Percentiles rank a stretch among this genome's conserved stretches.
Conservation (phyloP, 1,284 basidiomycete species). For the Pseudozyma flocculosa region DNA sequence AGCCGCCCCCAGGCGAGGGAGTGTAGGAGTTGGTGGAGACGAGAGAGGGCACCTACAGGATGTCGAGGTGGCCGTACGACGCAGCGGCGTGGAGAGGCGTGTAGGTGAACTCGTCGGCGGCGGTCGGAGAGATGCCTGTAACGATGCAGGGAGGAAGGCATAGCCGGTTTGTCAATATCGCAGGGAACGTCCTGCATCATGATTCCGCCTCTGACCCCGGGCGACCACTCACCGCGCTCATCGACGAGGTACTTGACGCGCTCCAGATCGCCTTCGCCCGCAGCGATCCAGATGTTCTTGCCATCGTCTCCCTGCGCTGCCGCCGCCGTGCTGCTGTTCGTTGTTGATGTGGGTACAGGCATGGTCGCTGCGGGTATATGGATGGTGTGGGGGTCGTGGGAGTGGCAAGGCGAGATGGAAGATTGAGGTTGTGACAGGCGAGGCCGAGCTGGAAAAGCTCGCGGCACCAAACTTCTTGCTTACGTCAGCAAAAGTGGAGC, state of each 20-base stretch:
- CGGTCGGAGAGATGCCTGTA: constrained; percentile 32
- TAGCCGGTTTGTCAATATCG: no score
- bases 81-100: constrained; percentile 56
- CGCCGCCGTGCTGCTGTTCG: constrained; percentile 2
- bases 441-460: no score
- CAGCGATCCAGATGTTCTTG: constrained; percentile 56
- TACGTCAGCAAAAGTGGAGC: no score
- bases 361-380: constrained; percentile 6
- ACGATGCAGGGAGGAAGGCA: no score
- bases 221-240: constrained; percentile 13
- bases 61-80: constrained; percentile 47
- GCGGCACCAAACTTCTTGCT: no score
- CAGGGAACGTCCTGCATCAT: no score
- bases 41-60: constrained; percentile 19
- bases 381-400: neutral
- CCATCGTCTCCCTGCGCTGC: no score
- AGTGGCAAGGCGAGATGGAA: constrained; percentile 3
- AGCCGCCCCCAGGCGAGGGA: neutral
- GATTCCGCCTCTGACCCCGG: no score
- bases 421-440: no score
- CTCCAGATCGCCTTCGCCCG: constrained; percentile 50
- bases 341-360: constrained; percentile 26
- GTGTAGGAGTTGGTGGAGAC: no score
- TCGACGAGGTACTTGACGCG: constrained; percentile 49
- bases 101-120: constrained; percentile 46